Conservation (phyloP, 345 rosid species). For the Populus deltoides region DNA sequence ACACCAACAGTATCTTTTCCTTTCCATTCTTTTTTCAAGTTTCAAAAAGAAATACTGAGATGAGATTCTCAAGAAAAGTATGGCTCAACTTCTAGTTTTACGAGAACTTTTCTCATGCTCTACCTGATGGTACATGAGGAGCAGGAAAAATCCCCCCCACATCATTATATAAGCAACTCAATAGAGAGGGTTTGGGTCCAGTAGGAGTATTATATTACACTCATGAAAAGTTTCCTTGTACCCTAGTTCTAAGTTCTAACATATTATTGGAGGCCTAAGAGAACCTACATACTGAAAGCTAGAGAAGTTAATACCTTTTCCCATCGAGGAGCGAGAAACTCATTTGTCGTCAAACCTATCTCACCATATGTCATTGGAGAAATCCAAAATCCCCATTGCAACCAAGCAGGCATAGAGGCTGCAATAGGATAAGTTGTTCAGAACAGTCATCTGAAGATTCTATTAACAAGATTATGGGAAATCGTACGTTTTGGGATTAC, state of each 20-base stretch:
- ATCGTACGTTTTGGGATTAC: constrained; percentile 52
- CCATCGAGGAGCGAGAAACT: constrained; percentile 78
- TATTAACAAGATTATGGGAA: neutral
- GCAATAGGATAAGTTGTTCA: constrained; percentile 14
- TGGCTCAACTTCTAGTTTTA: too few species aligned
- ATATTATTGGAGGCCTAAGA: too few species aligned
- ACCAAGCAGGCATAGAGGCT: constrained; percentile 73
- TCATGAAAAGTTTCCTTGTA: neutral
- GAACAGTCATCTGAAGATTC: too few species aligned
- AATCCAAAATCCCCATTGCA: constrained; percentile 77
- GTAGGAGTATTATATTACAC: neutral
- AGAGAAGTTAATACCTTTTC: constrained; percentile 36
- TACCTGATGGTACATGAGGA: too few species aligned
- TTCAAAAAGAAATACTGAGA: too few species aligned
- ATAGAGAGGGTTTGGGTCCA: neutral
- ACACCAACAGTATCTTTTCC: too few species aligned
- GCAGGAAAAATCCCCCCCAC: too few species aligned
- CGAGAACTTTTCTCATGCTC: neutral
- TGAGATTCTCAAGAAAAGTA: too few species aligned
- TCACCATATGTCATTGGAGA: constrained; percentile 64
- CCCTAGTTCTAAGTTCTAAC: too few species aligned
- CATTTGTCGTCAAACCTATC: constrained; percentile 61
- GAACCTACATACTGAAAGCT: too few species aligned
- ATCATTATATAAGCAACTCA: too few species aligned
- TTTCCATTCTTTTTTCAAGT: too few species aligned